Base-by-base conservation (phyloP, 306 rosid genomes). In the Pyrus bretschneideri region DNA sequence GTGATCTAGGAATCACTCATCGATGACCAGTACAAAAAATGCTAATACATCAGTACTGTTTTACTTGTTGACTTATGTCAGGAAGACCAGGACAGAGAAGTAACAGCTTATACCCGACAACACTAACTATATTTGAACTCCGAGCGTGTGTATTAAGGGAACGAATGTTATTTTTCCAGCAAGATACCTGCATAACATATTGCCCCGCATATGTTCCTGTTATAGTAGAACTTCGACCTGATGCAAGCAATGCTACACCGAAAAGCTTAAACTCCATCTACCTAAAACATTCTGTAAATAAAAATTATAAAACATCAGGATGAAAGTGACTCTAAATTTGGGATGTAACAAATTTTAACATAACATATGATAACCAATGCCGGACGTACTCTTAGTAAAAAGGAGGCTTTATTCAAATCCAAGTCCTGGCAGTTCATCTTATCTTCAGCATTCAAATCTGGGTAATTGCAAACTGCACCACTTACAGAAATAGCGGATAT, bases 131-230 rank as follows among this genome's bases (percentile, higher is more conserved):
- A 21, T 19, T 30, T 35, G n/a, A 21, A 64, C 49, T 19, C 11
- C 70, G 25, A 33, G 65, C 10, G 22, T 13, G 2, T 29, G 33
- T 22, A 21, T 55, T 72, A 13, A 51, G 51, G 49, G 31, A 45
- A 60, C 44, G 15, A 33, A 33, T 42, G 54, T 30, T 21, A 42
- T 33, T 51, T 44, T 27, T 57, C 29, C 27, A 67, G 55, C 10
- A 40, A 80, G 42, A 35, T 87, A 91, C 99, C 97, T 95, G 99
- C 99, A 95, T 95, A 81, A 95, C 97, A 79, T 92, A 95, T 81
- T 95, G 99, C 61, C 99, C 99, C 10, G 99, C 99, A 81, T 95
- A 92, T 49, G 99, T 95, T 77, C 99, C 99, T 69, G 99, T 95
- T 81, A 95, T 95, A 2, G 99, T 95, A 79, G 99, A 95, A 80